Conservation (phyloP, 768 basidiomycete genomes). For the Rhodotorula toruloides region DNA sequence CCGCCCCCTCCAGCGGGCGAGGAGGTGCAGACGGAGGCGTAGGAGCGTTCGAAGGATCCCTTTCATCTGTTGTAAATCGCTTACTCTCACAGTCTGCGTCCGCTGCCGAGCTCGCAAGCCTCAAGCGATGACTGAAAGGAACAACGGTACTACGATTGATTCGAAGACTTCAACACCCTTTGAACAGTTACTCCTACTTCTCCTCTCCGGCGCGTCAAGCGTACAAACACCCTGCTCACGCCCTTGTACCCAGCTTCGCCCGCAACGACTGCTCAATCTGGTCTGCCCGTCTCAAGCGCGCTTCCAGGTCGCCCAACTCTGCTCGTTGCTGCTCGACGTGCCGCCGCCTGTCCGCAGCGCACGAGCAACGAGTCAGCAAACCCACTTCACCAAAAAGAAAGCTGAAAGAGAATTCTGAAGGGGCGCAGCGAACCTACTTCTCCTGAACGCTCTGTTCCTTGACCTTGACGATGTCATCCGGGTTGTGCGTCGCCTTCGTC, state of each 20-base stretch:
- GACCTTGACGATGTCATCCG: background rate
- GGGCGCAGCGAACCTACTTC: background rate
- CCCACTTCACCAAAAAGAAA: background rate
- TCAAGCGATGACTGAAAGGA: no score
- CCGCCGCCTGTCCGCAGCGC: background rate
- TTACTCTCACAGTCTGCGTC: no score
- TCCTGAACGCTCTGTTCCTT: background rate
- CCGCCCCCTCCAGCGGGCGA: background rate
- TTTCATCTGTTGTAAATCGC: no score
- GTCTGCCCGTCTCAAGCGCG: background rate
- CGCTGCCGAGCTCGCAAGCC: no score
- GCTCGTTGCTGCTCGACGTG: conserved; percentile 2
- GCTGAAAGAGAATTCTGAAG: no score
- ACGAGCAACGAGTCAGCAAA: background rate
- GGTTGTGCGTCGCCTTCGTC: no score
- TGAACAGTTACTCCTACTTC: background rate
- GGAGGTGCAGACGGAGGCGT: background rate
- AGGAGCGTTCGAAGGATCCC: no score
- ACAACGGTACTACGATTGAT: no score
- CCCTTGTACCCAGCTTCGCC: background rate
- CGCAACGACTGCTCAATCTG: conserved; percentile 4
- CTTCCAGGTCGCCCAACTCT: conserved; percentile 5
- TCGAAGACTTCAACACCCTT: background rate
- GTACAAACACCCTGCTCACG: background rate
- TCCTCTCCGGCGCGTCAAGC: background rate